Base-by-base conservation (phyloP, 2,329 filamentous ascomycete genomes). In the Curvularia sp. region DNA sequence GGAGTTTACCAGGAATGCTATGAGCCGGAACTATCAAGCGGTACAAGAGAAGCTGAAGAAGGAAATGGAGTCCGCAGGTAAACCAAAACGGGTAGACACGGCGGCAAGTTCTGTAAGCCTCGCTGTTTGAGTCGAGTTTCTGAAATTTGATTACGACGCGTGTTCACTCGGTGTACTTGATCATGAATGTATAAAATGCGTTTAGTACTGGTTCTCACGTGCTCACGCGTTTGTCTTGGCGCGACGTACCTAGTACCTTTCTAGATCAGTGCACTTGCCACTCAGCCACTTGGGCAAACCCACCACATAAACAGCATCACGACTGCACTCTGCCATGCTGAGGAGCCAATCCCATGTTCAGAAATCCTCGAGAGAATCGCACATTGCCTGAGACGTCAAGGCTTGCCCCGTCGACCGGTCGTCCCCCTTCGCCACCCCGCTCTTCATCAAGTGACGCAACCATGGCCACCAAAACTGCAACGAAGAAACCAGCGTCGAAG, bases 1-100 rank as follows among this genome's bases (percentile, higher is more conserved):
- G 53, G 80, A 89, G 70, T 89, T 89, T 64, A 88, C 84, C 13
- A 71, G 80, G 33, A 81, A 78, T 31, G 85, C 85, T 2, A 85
- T 87, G 80, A 78, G 81, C 64, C 77, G 84, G 57, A 86, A 87
- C 65, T 87, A 82, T 70, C 77, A 78, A 44, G 82, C 81, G 20
- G 67, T 86, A 65, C 78, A 84, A 69, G 80, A 79, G 41, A 85
- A 82, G 68, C 75, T 81, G 67, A 77, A 72, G 39, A 57, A 60
- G n/a, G 55, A 62, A 33, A 53, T 22, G 9, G 49, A 53, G 35
- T 30, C 43, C 5, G 28, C 33, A 13, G 8, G 31, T 9, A 38
- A 35, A 7, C 26, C 8, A n/a, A 30, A 26, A 8, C 31, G 33
- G n/a, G n/a, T 53, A n/a, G 26, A 28, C 4, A 42, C n/a, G 20